These are phyloP conservation scores for Monosporozyma unispora DNA, from an alignment of 805 yeast genomes.

Conservation along the genomic window DNA sequence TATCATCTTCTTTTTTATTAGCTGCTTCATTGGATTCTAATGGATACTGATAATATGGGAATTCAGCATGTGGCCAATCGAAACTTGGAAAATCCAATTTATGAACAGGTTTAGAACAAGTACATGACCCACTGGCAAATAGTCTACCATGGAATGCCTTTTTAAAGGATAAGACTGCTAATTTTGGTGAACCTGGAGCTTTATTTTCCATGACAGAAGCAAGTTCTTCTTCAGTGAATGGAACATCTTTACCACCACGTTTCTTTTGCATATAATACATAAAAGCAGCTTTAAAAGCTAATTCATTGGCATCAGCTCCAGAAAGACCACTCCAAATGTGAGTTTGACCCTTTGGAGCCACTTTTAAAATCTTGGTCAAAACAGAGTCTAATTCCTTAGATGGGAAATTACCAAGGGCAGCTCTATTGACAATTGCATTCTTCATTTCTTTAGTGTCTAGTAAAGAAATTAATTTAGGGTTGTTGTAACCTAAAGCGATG, in stretches of 20 bases:
- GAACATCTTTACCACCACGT: constrained; percentile 55
- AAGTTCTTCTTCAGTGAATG: constrained; percentile 62
- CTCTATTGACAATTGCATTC: constrained; percentile 57
- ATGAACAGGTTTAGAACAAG: constrained; percentile 92
- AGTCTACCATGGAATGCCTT: constrained; percentile 92
- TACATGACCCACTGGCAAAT: constrained; percentile 83
- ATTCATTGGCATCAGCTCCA: constrained; percentile 64
- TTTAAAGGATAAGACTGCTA: constrained; percentile 79
- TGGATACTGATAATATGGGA: constrained; percentile 80
- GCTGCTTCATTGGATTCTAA: constrained; percentile 53
- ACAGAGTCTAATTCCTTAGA: constrained; percentile 44
- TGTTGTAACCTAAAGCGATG: constrained; percentile 62
- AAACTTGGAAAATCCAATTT: constrained; percentile 88
- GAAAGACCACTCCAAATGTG: constrained; percentile 58
- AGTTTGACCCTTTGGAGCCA: constrained; percentile 55
- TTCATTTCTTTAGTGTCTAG: constrained; percentile 57
- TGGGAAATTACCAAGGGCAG: constrained; percentile 60
- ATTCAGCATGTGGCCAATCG: constrained; percentile 95
- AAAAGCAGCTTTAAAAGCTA: constrained; percentile 64
- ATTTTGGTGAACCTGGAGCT: constrained; percentile 82
- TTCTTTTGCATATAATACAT: constrained; percentile 50
- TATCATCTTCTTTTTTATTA: constrained; percentile 69
- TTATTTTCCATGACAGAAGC: constrained; percentile 66
- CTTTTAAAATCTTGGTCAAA: constrained; percentile 42
- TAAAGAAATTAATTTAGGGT: constrained; percentile 49